phyloP scores from a whole-genome alignment of 345 rosid genomes.

The Erysimum cheiranthoides region DNA sequence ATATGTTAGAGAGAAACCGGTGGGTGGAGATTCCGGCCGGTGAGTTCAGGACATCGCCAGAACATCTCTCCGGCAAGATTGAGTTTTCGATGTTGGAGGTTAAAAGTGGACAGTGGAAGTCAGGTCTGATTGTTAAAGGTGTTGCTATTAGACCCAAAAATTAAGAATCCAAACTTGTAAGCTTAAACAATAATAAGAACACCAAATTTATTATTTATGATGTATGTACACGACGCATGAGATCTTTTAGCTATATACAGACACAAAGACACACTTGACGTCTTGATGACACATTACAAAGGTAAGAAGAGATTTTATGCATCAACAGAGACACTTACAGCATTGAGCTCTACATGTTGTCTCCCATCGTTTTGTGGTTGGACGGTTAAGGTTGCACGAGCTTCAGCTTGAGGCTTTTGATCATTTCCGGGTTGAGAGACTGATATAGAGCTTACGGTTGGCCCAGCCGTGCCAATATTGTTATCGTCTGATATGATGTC shows the following conservation, averaged over 20 bases:
- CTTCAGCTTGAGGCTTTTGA: conserved; percentile 55
- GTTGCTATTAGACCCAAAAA: conserved; percentile 52
- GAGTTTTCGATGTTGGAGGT: conserved; percentile 56
- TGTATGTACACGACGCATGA: conserved; percentile 8
- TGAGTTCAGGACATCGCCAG: conserved; percentile 47
- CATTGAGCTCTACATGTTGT: conserved; percentile 76
- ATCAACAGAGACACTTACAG: conserved; percentile 75
- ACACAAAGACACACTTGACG: conserved; percentile 1
- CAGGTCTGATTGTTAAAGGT: conserved; percentile 58
- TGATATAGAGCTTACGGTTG: conserved; percentile 64
- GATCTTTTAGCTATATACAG: conserved; percentile 26
- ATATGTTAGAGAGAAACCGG: conserved; percentile 37
- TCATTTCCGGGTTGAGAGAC: conserved; percentile 52
- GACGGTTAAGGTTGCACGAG: conserved; percentile 64
- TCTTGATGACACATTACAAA: conserved; percentile 22
- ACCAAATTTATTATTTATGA: conserved; percentile 6
- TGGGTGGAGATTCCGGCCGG: conserved; percentile 63
- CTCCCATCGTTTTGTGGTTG: conserved; percentile 65
- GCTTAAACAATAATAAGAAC: neutral
- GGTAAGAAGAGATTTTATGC: conserved; percentile 20
- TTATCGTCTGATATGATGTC: conserved; percentile 64
- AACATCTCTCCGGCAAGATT: conserved; percentile 43
- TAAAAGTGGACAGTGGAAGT: conserved; percentile 58
- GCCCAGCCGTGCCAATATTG: conserved; percentile 27
- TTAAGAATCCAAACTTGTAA: conserved; percentile 3